Percentiles rank a stretch among this genome's conserved stretches.
Conservation (phyloP, 2,329 filamentous ascomycete genomes). For the Cercospora sesami region DNA sequence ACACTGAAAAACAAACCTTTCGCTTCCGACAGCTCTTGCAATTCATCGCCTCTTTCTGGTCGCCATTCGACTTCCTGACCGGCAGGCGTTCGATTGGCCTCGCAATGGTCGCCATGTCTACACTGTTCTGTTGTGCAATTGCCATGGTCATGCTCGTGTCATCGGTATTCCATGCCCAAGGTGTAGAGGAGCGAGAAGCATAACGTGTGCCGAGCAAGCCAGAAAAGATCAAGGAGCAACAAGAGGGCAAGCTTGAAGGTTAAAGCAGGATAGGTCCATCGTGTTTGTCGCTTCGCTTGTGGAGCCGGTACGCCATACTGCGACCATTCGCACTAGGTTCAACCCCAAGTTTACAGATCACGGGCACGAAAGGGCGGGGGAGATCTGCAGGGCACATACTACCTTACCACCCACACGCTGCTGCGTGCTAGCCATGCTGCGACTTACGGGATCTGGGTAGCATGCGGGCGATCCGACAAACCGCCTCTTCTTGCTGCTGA, state of each 20-base stretch:
- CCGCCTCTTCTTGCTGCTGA: background rate
- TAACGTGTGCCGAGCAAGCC: constrained; percentile 9
- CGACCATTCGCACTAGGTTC: constrained; percentile 15
- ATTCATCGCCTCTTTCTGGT: constrained; percentile 89
- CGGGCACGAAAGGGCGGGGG: constrained; percentile 21
- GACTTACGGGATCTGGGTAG: constrained; percentile 11
- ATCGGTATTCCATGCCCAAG: constrained; percentile 9
- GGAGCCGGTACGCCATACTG: constrained; percentile 27
- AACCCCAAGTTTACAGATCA: constrained; percentile 14
- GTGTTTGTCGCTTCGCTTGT: constrained; percentile 20
- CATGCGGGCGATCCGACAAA: constrained; percentile 1
- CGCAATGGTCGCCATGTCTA: constrained; percentile 54
- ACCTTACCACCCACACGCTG: constrained; percentile 4
- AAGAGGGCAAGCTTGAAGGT: constrained; percentile 5
- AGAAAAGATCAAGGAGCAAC: constrained; percentile 12
- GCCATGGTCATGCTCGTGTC: constrained; percentile 22
- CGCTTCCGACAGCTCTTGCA: constrained; percentile 92
- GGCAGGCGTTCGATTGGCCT: constrained; percentile 77
- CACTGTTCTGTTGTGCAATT: constrained; percentile 22
- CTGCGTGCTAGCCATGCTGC: constrained; percentile 6
- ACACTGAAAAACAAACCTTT: constrained; percentile 61
- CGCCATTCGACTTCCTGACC: constrained; percentile 67
- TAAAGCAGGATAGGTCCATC: constrained; percentile 17
- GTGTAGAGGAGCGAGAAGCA: constrained; percentile 18
- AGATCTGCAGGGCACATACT: constrained; percentile 18